Conservation (phyloP, 169 alveolate genomes). For the Eimeria sp. region DNA sequence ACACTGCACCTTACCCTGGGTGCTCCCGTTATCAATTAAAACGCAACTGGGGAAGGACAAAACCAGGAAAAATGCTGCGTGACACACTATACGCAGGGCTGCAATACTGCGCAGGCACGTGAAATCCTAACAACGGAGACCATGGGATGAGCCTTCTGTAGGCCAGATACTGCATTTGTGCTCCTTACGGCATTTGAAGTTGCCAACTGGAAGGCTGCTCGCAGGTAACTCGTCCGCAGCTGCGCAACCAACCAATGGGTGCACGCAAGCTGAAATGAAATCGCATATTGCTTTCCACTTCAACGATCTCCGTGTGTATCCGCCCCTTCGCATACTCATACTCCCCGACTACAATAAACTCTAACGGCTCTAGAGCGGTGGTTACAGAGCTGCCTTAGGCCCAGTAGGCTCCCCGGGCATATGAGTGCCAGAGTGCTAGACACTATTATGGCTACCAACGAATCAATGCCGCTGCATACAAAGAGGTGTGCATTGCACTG, state of each 20-base stretch:
- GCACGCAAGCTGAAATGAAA: not conserved
- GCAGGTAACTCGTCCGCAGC: constrained; percentile 89
- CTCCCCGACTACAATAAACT: not conserved
- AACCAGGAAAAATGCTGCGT: not conserved
- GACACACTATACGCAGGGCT: not conserved
- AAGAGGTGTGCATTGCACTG: not conserved
- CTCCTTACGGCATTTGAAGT: constrained; percentile 81
- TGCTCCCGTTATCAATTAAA: not conserved
- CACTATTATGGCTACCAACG: not conserved
- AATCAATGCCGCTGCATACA: not conserved
- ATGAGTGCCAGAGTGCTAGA: not conserved
- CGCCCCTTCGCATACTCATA: not conserved
- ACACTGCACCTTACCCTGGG: not conserved
- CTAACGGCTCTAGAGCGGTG: not conserved
- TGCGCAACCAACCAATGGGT: constrained; percentile 11
- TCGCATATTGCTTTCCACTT: not conserved
- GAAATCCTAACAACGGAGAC: not conserved
- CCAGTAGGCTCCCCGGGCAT: not conserved
- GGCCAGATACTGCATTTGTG: not conserved
- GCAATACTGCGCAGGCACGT: not conserved
- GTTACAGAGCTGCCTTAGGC: not conserved
- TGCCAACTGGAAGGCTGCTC: constrained; percentile 90
- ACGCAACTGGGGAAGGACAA: not conserved
- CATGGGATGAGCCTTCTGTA: not conserved
- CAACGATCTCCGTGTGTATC: not conserved